Conservation (phyloP, 2,329 filamentous ascomycete genomes). For the Kalaharituber pfeilii region DNA sequence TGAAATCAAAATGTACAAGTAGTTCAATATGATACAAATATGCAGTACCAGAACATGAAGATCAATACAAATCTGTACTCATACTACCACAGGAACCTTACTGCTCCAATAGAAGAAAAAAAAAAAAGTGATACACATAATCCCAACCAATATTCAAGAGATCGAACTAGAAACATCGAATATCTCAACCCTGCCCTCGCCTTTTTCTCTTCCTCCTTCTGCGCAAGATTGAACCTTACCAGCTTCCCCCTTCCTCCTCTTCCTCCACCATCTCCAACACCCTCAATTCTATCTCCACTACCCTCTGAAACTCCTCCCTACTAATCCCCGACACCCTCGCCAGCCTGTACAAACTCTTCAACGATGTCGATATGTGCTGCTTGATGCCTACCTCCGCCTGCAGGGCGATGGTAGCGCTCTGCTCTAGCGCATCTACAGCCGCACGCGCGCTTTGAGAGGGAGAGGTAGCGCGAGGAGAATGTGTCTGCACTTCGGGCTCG, state of each 20-base stretch:
- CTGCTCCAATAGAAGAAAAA: too few relatives aligned
- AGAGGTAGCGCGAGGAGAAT: not conserved
- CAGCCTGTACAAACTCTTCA: constrained; percentile 59
- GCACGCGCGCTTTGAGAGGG: constrained; percentile 1
- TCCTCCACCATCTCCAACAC: constrained; percentile 52
- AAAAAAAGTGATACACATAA: too few relatives aligned
- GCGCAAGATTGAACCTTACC: not conserved
- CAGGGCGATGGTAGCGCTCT: constrained; percentile 35
- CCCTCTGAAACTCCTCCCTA: constrained; percentile 53
- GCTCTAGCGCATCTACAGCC: not conserved
- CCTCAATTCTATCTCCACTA: constrained; percentile 55
- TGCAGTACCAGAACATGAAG: too few relatives aligned
- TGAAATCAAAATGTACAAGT: too few relatives aligned
- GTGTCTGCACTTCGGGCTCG: not conserved
- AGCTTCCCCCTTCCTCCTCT: constrained; percentile 23
- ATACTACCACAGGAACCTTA: too few relatives aligned
- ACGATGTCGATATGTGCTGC: constrained; percentile 59
- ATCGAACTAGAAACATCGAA: too few relatives aligned
- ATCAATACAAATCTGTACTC: too few relatives aligned
- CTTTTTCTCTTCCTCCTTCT: constrained; percentile 26
- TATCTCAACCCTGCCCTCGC: not conserved
- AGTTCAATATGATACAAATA: too few relatives aligned
- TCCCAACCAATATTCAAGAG: too few relatives aligned
- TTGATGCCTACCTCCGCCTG: constrained; percentile 56
- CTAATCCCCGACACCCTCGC: constrained; percentile 56